Percentiles rank a stretch among this genome's conserved stretches.
Evolutionary conservation across 2,329 filamentous ascomycete genomes (phyloP).

Genomic region (Keithomyces neogunnii): DNA sequence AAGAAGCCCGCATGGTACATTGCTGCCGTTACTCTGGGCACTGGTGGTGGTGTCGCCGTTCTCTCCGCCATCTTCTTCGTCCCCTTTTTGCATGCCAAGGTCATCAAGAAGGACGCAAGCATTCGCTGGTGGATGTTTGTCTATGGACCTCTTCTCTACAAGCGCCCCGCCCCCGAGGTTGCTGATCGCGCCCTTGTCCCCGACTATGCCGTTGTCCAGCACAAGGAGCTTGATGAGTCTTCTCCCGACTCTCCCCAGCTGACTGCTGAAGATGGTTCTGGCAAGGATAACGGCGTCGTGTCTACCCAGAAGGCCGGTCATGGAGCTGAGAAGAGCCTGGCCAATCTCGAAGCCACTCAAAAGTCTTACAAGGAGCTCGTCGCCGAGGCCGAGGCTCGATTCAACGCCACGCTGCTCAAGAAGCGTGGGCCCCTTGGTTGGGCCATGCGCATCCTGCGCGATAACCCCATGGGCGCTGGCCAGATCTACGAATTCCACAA

Average conservation of each 20-base stretch:
- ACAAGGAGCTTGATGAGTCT: slow-evolving; percentile 40
- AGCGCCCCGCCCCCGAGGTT: slow-evolving; percentile 45
- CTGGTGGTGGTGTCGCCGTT: slow-evolving; percentile 49
- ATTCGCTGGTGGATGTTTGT: slow-evolving; percentile 56
- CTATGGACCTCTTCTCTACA: slow-evolving; percentile 56
- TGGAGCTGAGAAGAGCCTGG: slow-evolving; percentile 26
- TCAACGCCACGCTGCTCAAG: slow-evolving; percentile 55
- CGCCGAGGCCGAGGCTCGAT: slow-evolving; percentile 45
- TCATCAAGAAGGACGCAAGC: slow-evolving; percentile 60
- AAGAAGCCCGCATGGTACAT: slow-evolving; percentile 63
- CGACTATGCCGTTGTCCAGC: slow-evolving; percentile 70
- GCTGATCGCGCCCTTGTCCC: slow-evolving; percentile 52
- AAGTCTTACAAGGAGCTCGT: slow-evolving; percentile 53
- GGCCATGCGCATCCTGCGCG: slow-evolving; percentile 70
- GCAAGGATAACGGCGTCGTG: slow-evolving; percentile 7
- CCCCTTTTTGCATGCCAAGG: slow-evolving; percentile 56
- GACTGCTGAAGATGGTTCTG: slow-evolving; percentile 20
- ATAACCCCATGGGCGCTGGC: slow-evolving; percentile 65
- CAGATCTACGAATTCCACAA: slow-evolving; percentile 69
- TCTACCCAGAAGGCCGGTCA: slow-evolving; percentile 9
- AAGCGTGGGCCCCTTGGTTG: slow-evolving; percentile 63
- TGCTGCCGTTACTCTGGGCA: slow-evolving; percentile 56
- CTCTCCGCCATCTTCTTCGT: slow-evolving; percentile 64
- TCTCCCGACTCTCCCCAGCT: slow-evolving; percentile 20
- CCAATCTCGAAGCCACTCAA: slow-evolving; percentile 38